phyloP scores from a whole-genome alignment of 75 land plant species.

The Sequoiadendron giganteum region DNA sequence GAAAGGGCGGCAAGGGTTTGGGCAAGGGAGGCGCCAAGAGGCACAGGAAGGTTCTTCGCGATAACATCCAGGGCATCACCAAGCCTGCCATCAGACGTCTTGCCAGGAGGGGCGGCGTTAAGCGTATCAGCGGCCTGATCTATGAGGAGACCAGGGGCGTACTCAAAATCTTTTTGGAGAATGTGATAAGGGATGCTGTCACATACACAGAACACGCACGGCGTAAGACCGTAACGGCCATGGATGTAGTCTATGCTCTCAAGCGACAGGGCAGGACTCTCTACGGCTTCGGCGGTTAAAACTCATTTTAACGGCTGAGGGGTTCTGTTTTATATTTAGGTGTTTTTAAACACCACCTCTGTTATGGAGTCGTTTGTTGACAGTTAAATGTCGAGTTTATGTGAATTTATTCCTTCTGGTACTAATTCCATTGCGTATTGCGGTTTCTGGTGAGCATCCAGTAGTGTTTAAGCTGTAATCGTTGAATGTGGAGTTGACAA shows the following conservation, averaged over 20 bases:
- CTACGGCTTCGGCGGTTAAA: constrained; percentile 17
- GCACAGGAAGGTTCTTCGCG: constrained; percentile 22
- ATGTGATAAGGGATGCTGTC: constrained; percentile 16
- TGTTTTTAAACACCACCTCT: too few species aligned
- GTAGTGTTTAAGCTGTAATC: too few species aligned
- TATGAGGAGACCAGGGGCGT: constrained; percentile 17
- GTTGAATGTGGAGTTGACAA: too few species aligned
- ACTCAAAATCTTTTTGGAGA: constrained; percentile 15
- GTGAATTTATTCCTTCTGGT: too few species aligned
- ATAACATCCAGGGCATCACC: not conserved
- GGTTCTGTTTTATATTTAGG: too few species aligned
- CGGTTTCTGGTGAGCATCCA: too few species aligned
- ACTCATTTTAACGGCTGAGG: too few species aligned
- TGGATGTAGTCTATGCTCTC: constrained; percentile 41
- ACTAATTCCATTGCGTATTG: too few species aligned
- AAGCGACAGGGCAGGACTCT: constrained; percentile 29
- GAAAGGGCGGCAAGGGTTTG: constrained; percentile 42
- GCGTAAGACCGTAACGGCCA: constrained; percentile 38
- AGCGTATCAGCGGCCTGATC: constrained; percentile 19
- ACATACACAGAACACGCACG: constrained; percentile 44
- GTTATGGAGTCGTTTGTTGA: too few species aligned
- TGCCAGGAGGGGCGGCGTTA: constrained; percentile 12
- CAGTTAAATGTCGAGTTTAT: too few species aligned
- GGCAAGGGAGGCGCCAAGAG: constrained; percentile 37
- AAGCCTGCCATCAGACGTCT: constrained; percentile 14